Conservation (phyloP, 805 yeast species). For the Danielia reshetovae region DNA sequence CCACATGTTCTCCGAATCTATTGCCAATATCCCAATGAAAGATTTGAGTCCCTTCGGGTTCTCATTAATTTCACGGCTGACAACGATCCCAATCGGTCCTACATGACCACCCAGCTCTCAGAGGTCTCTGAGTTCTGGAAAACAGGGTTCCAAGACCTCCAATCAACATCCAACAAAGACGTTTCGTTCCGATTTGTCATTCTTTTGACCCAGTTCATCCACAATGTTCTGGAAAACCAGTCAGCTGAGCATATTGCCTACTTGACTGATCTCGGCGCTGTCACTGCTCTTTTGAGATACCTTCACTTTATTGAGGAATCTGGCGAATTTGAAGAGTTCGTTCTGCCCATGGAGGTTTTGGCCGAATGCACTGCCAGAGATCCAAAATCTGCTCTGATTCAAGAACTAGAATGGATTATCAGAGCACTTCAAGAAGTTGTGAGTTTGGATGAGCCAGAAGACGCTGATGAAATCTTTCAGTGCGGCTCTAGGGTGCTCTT, state of each 20-base stretch:
- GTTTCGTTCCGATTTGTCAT: constrained; percentile 15
- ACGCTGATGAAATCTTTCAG: neutral
- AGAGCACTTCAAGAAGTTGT: neutral
- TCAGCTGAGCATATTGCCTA: constrained; percentile 4
- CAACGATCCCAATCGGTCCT: constrained; percentile 21
- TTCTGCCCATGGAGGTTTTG: constrained; percentile 7
- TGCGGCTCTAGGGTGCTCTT: constrained; percentile 9
- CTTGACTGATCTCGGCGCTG: constrained; percentile 1
- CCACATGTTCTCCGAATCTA: constrained; percentile 7
- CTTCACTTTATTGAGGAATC: neutral
- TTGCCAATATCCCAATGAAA: constrained; percentile 3
- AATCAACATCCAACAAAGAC: constrained; percentile 1
- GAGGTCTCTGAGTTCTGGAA: constrained; percentile 10
- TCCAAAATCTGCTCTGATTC: neutral
- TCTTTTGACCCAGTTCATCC: constrained; percentile 31
- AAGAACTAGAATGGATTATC: neutral
- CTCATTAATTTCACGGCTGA: constrained; percentile 35
- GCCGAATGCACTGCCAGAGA: constrained; percentile 3
- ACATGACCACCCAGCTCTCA: constrained; percentile 1
- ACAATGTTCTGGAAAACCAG: constrained; percentile 20
- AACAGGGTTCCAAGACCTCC: neutral
- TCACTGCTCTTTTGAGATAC: neutral
- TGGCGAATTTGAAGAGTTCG: constrained; percentile 1
- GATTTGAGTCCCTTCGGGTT: constrained; percentile 23
- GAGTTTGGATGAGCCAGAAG: neutral